Base-by-base conservation (phyloP, 768 basidiomycete species). In the Suillus subluteus region DNA sequence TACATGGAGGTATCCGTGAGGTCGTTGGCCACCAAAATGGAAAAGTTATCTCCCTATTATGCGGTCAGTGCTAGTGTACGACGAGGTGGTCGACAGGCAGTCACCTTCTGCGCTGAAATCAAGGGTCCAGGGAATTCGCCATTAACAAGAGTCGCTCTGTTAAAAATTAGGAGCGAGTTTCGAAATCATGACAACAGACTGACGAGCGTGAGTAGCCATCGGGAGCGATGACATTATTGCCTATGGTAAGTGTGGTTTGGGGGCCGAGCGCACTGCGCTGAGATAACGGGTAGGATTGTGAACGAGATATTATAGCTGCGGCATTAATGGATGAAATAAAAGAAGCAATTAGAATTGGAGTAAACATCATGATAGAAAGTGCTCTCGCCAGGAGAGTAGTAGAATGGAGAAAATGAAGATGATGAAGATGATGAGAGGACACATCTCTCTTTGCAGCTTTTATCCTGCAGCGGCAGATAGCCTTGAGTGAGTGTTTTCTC, bases 1-100 rank as follows among this genome's bases (percentile, higher is more conserved):
- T 81, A 66, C 86, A 88, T 86, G 0, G 82, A 76, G 1, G 71
- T 71, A 44, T 87, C 83, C 1, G 73, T 78, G 38, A 87, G 73
- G 23, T 69, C 18, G 66, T 88, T 82, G 9, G 79, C 68, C n/a
- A 88, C 84, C 44, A 84, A 83, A 43, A 88, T 69, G 35, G 66
- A 62, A 66, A 85, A 81, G 38, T 66, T 63, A 44, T 80, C 75
- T 3, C 82, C 82, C 74, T 75, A 58, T 6, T 74, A 78, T 38
- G 37, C 56, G n/a, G 48, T 65, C 56, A 61, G 32, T 46, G 65
- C 55, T 43, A 48, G n/a, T 26, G 43, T n/a, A 6, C 50, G 43
- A 44, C 26, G 4, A 15, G 16, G 16, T 21, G 16, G 8, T 21
- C 11, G 6, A 56, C 21, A 62, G 43, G 32, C 26, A n/a, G 4